These are phyloP conservation scores for Fragosphaeria purpurea DNA, from an alignment of 2,329 filamentous ascomycete species.

Conservation along the genomic window DNA sequence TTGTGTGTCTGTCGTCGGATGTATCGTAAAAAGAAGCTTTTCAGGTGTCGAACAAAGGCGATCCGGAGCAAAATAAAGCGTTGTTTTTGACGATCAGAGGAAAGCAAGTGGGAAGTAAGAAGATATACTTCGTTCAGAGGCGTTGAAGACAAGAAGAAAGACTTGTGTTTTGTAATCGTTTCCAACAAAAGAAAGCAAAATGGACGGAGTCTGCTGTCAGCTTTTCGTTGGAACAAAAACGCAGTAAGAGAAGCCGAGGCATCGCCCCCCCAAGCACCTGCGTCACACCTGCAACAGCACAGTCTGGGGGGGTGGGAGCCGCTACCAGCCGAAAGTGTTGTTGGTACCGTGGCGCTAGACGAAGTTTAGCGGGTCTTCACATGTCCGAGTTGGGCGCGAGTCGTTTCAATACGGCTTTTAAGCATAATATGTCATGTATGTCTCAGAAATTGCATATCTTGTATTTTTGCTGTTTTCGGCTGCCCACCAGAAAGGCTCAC, in stretches of 20 bases:
- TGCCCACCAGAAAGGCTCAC: too few species aligned
- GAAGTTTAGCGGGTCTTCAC: background rate
- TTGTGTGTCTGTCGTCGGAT: background rate
- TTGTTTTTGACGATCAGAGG: background rate
- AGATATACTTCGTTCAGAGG: too few species aligned
- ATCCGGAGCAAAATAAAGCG: background rate
- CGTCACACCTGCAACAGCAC: conserved; percentile 1
- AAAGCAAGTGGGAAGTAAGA: background rate
- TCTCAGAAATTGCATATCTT: too few species aligned
- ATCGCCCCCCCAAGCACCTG: conserved; percentile 6
- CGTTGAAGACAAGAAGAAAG: background rate
- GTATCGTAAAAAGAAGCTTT: background rate
- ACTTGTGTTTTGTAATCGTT: background rate
- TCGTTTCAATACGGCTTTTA: too few species aligned
- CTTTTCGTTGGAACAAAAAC: conserved; percentile 4
- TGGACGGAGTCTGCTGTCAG: too few species aligned
- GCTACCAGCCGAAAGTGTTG: background rate
- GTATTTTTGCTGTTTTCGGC: too few species aligned
- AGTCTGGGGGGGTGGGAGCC: background rate
- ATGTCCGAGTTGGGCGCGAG: background rate
- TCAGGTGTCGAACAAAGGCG: background rate
- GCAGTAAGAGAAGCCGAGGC: conserved; percentile 7
- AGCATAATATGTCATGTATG: background rate
- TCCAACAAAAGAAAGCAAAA: background rate
- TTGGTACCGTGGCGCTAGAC: conserved; percentile 2